These are phyloP conservation scores for Botrytis aclada DNA, from an alignment of 2,329 filamentous ascomycete species.

Conservation along the genomic window DNA sequence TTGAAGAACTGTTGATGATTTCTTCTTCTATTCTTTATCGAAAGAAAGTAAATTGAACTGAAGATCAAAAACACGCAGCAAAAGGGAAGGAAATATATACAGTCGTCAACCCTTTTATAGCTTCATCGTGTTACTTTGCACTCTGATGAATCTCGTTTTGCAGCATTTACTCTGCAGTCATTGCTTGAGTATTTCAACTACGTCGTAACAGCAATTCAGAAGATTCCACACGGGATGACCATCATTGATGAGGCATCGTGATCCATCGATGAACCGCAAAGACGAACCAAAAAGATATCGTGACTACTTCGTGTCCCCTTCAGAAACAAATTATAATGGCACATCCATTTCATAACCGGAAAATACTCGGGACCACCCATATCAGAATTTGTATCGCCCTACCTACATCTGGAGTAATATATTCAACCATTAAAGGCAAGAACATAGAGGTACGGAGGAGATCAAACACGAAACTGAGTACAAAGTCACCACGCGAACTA, in stretches of 20 bases:
- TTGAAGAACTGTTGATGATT: background rate
- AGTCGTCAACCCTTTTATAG: background rate
- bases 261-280: no score
- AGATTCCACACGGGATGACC: background rate
- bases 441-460: background rate
- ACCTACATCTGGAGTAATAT: background rate
- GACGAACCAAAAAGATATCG: background rate
- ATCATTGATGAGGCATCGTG: background rate
- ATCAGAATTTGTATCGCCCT: no score
- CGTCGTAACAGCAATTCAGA: no score
- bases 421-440: no score
- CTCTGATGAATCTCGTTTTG: background rate
- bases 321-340: background rate
- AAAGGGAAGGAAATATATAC: background rate
- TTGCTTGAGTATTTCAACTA: background rate
- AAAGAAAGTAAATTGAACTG: background rate
- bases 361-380: background rate
- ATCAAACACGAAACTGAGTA: background rate
- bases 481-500: background rate
- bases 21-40: background rate
- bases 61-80: background rate
- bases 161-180: background rate
- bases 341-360: background rate
- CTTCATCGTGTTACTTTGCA: background rate
- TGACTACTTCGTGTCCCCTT: background rate